Conservation (phyloP, 768 basidiomycete species). For the Phlebiopsis flavidoalba region DNA sequence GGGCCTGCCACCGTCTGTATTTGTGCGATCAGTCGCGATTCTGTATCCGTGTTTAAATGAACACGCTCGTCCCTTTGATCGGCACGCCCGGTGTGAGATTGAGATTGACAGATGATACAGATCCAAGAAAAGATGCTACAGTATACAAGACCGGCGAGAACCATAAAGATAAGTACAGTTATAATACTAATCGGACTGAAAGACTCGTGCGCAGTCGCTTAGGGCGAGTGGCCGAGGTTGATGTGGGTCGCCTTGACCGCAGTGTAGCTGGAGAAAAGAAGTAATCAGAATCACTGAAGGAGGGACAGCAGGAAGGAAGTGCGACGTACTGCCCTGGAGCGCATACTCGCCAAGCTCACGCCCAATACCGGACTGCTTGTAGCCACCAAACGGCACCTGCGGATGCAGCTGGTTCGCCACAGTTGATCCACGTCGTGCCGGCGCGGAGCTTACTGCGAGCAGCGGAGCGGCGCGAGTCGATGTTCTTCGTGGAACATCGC, state of each 20-base stretch:
- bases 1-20: too few relatives aligned
- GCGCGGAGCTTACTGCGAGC: constrained; percentile 74
- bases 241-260: constrained; percentile 69
- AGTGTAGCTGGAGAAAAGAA: constrained; percentile 44
- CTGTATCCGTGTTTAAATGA: too few relatives aligned
- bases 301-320: neutral
- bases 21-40: too few relatives aligned
- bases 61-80: too few relatives aligned
- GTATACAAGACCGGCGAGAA: neutral
- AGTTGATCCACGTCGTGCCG: constrained; percentile 72
- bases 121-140: neutral
- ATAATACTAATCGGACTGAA: neutral
- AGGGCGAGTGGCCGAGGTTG: constrained; percentile 37
- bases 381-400: constrained; percentile 62
- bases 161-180: neutral
- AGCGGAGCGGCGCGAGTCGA: constrained; percentile 56
- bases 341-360: constrained; percentile 66
- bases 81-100: too few relatives aligned
- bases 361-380: constrained; percentile 70
- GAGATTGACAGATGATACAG: neutral
- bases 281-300: constrained; percentile 38
- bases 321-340: constrained; percentile 23
- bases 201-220: neutral
- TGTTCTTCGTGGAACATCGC: constrained; percentile 80
- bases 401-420: constrained; percentile 38